These are phyloP conservation scores for Cladophialophora exuberans DNA, from an alignment of 2,329 filamentous ascomycete species.

Conservation along the genomic window DNA sequence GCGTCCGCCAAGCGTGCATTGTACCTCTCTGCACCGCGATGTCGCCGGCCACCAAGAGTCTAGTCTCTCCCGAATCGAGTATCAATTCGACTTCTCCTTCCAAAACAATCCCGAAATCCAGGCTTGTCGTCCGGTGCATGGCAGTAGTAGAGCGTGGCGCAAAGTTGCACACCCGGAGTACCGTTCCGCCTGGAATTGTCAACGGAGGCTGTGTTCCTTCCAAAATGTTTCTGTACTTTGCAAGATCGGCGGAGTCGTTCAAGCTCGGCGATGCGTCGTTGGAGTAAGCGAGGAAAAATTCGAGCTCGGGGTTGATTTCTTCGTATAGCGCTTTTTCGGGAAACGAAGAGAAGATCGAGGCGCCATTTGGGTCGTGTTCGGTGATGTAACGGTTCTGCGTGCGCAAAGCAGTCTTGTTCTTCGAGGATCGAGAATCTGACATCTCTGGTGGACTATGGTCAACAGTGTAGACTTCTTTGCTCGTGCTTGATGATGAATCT, in stretches of 20 bases:
- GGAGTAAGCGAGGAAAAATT: not conserved
- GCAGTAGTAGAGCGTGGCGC: slow-evolving; percentile 44
- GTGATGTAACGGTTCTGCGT: not conserved
- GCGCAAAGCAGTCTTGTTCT: not conserved
- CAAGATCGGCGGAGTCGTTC: not conserved
- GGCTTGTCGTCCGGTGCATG: slow-evolving; percentile 57
- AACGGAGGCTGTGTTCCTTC: not conserved
- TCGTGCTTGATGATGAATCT: not conserved
- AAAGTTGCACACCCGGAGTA: slow-evolving; percentile 46
- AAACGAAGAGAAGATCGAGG: not conserved
- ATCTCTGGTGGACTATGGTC: not conserved
- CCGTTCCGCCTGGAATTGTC: not conserved
- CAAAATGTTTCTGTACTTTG: not conserved
- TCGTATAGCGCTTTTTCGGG: not conserved
- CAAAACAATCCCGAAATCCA: slow-evolving; percentile 59
- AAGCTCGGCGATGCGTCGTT: not conserved
- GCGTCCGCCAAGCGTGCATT: slow-evolving; percentile 44
- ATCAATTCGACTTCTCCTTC: slow-evolving; percentile 57
- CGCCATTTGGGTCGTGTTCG: not conserved
- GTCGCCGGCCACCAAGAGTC: slow-evolving; percentile 53
- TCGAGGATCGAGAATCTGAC: not conserved
- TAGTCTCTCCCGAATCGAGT: slow-evolving; percentile 54
- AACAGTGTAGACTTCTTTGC: not conserved
- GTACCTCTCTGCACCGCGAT: slow-evolving; percentile 57
- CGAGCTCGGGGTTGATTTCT: not conserved